Percentiles rank a stretch among this genome's conserved stretches.
phyloP scores from a whole-genome alignment of 2,329 filamentous ascomycete species.

The Aphanocladium album region DNA sequence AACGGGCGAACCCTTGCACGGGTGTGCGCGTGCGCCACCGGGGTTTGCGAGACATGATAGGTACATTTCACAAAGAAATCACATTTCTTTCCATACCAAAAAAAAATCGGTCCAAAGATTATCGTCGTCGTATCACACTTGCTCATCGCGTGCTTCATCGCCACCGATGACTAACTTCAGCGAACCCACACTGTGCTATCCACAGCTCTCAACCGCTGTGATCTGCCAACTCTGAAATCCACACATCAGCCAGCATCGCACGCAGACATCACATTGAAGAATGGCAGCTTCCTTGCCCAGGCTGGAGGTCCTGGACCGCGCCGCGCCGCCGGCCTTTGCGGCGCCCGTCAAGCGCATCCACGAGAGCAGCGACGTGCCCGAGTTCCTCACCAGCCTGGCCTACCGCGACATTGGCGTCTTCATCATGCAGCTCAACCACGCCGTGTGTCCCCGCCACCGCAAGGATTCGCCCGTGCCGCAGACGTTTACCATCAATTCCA shows the following conservation, averaged over 20 bases:
- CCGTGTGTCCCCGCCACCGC: conserved; percentile 68
- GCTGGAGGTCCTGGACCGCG: conserved; percentile 45
- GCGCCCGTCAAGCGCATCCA: conserved; percentile 76
- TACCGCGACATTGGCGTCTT: conserved; percentile 86
- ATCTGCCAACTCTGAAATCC: background rate
- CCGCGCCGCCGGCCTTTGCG: conserved; percentile 49
- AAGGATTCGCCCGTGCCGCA: conserved; percentile 23
- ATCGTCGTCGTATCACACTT: background rate
- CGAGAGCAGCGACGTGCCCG: conserved; percentile 73
- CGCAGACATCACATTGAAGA: background rate
- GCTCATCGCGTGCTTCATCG: background rate
- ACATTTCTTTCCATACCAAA: background rate
- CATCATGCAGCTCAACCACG: conserved; percentile 81
- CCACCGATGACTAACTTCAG: conserved; percentile 4
- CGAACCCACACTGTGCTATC: background rate
- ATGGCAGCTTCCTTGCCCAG: conserved; percentile 20
- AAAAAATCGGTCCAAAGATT: background rate
- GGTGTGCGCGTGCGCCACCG: background rate
- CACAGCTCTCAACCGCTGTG: background rate
- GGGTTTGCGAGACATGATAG: background rate
- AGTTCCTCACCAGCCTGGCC: conserved; percentile 74
- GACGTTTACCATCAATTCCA: conserved; percentile 40
- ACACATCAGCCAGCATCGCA: background rate
- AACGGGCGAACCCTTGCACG: background rate
- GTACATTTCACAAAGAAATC: background rate